phyloP scores from a whole-genome alignment of 495 filamentous ascomycete species.

The Trichoderma gamsii region DNA sequence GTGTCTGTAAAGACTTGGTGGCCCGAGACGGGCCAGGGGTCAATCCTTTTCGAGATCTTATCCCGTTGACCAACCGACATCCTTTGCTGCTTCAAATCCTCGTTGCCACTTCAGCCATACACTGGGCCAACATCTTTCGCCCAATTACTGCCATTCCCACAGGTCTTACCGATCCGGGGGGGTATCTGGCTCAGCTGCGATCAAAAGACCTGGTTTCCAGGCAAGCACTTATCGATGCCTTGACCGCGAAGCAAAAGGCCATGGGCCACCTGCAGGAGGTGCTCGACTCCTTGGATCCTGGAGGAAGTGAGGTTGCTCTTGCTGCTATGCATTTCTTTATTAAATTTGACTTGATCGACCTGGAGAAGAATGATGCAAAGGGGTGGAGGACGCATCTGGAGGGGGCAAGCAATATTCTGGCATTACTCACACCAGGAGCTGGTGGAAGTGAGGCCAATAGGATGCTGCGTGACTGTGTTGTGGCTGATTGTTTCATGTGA shows the following conservation, averaged over 20 bases:
- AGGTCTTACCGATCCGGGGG: slow-evolving; percentile 8
- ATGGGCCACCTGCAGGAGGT: slow-evolving; percentile 38
- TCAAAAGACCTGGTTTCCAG: slow-evolving; percentile 17
- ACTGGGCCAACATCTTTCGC: slow-evolving; percentile 36
- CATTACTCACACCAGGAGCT: slow-evolving; percentile 23
- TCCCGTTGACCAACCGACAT: slow-evolving; percentile 40
- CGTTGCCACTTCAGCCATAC: slow-evolving; percentile 50
- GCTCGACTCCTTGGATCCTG: slow-evolving; percentile 25
- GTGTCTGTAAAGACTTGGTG: slow-evolving; percentile 48
- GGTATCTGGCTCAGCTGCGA: slow-evolving; percentile 14
- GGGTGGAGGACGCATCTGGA: slow-evolving; percentile 51
- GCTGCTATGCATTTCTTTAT: slow-evolving; percentile 51
- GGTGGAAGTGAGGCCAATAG: slow-evolving; percentile 24
- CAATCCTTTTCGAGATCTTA: slow-evolving; percentile 48
- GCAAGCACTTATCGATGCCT: slow-evolving; percentile 40
- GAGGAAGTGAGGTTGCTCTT: slow-evolving; percentile 37
- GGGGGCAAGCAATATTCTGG: slow-evolving; percentile 41
- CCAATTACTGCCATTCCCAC: slow-evolving; percentile 21
- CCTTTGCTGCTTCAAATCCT: slow-evolving; percentile 45
- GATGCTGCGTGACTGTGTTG: slow-evolving; percentile 35
- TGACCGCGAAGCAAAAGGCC: slow-evolving; percentile 43
- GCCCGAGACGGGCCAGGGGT: slow-evolving; percentile 41
- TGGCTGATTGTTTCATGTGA: slow-evolving; percentile 39
- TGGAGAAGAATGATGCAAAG: slow-evolving; percentile 34
- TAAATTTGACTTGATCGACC: slow-evolving; percentile 53